Evolutionary conservation across 108 stramenopile genomes (phyloP).

Genomic region (Fragilariopsis cylindrus): DNA sequence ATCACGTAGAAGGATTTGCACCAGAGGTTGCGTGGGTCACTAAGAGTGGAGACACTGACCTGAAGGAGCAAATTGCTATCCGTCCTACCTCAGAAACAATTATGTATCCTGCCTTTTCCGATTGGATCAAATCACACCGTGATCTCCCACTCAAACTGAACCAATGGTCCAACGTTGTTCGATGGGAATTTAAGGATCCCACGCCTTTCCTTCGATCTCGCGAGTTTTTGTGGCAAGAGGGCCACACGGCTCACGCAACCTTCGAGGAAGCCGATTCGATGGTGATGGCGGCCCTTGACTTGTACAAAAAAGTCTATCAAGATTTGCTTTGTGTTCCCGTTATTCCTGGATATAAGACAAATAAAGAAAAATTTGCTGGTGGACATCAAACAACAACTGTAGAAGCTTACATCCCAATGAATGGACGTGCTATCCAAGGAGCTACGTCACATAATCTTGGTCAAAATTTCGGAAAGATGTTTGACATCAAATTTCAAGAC

Average conservation of each 20-base stretch:
- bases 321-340: constrained; percentile 99
- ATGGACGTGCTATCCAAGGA: constrained; percentile 99
- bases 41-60: constrained; percentile 83
- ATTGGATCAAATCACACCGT: constrained; percentile 92
- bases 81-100: constrained; percentile 99
- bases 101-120: constrained; percentile 98
- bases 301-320: constrained; percentile 96
- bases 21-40: constrained; percentile 99
- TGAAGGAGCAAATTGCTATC: constrained; percentile 96
- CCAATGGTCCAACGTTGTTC: constrained; percentile 99
- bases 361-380: constrained; percentile 98
- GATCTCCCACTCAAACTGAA: constrained; percentile 98
- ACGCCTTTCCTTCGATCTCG: constrained; percentile 97
- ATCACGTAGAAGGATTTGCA: constrained; percentile 99
- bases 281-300: constrained; percentile 95
- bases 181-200: constrained; percentile 99
- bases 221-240: constrained; percentile 99
- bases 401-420: constrained; percentile 97
- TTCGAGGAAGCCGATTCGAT: constrained; percentile 95
- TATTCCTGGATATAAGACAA: constrained; percentile 96
- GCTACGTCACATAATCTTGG: constrained; percentile 98
- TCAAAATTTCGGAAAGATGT: constrained; percentile 99
- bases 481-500: constrained; percentile 95
- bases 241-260: constrained; percentile 98
- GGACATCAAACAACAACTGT: constrained; percentile 97